Conservation (phyloP, 2,329 filamentous ascomycete genomes). For the Diaporthe citri region DNA sequence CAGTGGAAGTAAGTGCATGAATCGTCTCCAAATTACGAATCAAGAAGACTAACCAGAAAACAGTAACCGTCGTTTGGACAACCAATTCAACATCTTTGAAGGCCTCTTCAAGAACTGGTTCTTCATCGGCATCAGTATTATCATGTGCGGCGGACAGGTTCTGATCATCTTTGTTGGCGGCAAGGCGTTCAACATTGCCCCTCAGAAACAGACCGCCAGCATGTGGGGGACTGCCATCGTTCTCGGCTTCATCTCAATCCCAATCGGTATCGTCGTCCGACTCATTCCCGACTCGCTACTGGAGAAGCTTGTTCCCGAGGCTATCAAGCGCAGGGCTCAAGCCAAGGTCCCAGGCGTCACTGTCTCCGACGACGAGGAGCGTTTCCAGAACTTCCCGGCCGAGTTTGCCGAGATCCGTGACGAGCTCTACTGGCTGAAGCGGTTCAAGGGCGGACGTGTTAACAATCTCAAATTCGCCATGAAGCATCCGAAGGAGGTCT, state of each 20-base stretch:
- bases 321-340: conserved; percentile 62
- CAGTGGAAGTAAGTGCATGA: conserved; percentile 84
- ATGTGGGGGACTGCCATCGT: conserved; percentile 93
- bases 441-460: conserved; percentile 83
- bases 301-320: conserved; percentile 63
- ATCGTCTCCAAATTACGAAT: background rate
- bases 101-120: conserved; percentile 87
- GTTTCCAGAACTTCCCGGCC: conserved; percentile 76
- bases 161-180: conserved; percentile 92
- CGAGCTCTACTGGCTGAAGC: conserved; percentile 84
- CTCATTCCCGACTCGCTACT: conserved; percentile 82
- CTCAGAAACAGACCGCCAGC: conserved; percentile 70
- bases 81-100: conserved; percentile 95
- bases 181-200: conserved; percentile 79
- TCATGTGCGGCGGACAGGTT: conserved; percentile 91
- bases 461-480: conserved; percentile 86
- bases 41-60: conserved; percentile 28
- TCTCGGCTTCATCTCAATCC: conserved; percentile 86
- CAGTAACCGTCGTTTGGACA: conserved; percentile 91
- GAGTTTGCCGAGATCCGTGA: conserved; percentile 81
- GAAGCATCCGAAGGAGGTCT: conserved; percentile 78
- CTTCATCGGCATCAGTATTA: conserved; percentile 85
- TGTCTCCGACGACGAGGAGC: conserved; percentile 74
- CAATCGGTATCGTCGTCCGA: conserved; percentile 84
- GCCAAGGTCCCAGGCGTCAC: conserved; percentile 66